A percentile compares a stretch with the other conserved stretches of the same genome.
Evolutionary conservation across 2,329 filamentous ascomycete genomes (phyloP).

Genomic region (Aspergillus pseudonomiae): DNA sequence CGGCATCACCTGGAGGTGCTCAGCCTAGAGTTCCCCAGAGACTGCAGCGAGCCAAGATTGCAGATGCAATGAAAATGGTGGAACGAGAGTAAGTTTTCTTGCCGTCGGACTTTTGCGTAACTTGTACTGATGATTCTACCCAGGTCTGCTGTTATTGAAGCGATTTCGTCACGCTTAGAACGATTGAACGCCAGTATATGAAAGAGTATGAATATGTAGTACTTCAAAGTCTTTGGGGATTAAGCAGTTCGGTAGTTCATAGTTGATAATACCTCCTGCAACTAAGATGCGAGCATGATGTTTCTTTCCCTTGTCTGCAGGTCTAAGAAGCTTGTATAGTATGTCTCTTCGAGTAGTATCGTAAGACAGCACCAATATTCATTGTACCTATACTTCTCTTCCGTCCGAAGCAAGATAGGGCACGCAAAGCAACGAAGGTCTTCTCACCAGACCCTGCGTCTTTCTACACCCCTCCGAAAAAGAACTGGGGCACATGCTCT

Average conservation of each 20-base stretch:
- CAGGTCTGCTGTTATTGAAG: conserved; percentile 48
- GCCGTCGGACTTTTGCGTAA: neutral
- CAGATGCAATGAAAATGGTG: conserved; percentile 54
- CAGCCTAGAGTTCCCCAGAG: conserved; percentile 43
- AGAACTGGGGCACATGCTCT: neutral
- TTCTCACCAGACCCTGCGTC: neutral
- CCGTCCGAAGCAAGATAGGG: neutral
- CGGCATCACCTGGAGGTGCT: conserved; percentile 31
- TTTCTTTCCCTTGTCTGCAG: neutral
- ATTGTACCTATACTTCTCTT: neutral
- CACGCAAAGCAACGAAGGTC: neutral
- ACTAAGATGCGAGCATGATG: neutral
- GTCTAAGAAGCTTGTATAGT: neutral
- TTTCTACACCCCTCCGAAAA: neutral
- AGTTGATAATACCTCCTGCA: neutral
- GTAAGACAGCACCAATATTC: neutral
- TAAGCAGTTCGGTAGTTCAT: neutral
- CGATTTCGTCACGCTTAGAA: conserved; percentile 45
- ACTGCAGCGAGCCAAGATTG: conserved; percentile 49
- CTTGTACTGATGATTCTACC: conserved; percentile 13
- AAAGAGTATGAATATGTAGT: conserved; percentile 4
- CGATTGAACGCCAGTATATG: conserved; percentile 41
- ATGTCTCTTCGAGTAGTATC: neutral
- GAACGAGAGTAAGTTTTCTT: conserved; percentile 48
- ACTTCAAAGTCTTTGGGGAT: neutral